phyloP scores from a whole-genome alignment of 2,329 filamentous ascomycete species.

The Venturia aucupariae region DNA sequence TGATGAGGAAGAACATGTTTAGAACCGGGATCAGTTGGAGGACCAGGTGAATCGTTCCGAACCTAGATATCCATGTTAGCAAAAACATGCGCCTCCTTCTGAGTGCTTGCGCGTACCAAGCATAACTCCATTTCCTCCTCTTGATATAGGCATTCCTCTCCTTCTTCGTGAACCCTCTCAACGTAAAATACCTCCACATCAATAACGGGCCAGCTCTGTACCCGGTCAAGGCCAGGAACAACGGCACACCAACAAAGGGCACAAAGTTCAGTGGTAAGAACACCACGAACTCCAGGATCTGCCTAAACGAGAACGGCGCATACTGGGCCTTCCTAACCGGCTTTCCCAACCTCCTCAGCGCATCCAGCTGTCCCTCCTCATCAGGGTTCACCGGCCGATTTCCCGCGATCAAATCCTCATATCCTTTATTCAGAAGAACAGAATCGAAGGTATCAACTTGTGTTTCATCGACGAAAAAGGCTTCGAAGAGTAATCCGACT shows the following conservation, averaged over 20 bases:
- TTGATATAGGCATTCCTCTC: slow-evolving; percentile 63
- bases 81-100: background rate
- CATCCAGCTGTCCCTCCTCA: slow-evolving; percentile 40
- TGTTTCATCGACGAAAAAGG: slow-evolving; percentile 56
- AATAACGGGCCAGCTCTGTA: slow-evolving; percentile 80
- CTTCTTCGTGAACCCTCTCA: slow-evolving; percentile 64
- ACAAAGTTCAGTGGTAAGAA: slow-evolving; percentile 70
- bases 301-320: slow-evolving; percentile 81
- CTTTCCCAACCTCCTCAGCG: slow-evolving; percentile 73
- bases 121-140: slow-evolving; percentile 67
- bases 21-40: slow-evolving; percentile 81
- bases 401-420: slow-evolving; percentile 42
- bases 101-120: slow-evolving; percentile 49
- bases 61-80: slow-evolving; percentile 35
- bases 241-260: slow-evolving; percentile 69
- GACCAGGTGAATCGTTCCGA: slow-evolving; percentile 75
- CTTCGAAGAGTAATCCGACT: slow-evolving; percentile 47
- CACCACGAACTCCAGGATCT: slow-evolving; percentile 73
- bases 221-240: slow-evolving; percentile 83
- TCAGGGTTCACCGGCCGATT: slow-evolving; percentile 57
- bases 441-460: slow-evolving; percentile 78
- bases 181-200: slow-evolving; percentile 82
- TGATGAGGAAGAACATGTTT: slow-evolving; percentile 91
- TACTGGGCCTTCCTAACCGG: slow-evolving; percentile 69
- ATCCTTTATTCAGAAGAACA: slow-evolving; percentile 24